Percentiles rank a stretch among this genome's conserved stretches.
Evolutionary conservation across 139 green algal species (phyloP).

Genomic region (Tetraselmis striata): DNA sequence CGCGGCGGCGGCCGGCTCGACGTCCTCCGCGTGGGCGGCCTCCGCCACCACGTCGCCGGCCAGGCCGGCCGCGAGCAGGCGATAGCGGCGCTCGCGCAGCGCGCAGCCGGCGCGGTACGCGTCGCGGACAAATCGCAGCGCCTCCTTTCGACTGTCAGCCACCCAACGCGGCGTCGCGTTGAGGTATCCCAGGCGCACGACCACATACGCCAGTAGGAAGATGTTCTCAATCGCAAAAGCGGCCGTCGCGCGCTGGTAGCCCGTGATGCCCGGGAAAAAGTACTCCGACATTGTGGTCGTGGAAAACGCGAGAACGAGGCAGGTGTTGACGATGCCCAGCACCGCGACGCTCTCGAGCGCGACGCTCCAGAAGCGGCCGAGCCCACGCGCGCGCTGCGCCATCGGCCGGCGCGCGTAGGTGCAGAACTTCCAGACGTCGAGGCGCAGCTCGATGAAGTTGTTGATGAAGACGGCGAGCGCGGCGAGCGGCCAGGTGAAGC

Average conservation of each 20-base stretch:
- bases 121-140: conserved; percentile 21
- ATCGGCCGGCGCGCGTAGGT: conserved; percentile 9
- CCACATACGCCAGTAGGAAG: conserved; percentile 9
- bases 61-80: conserved; percentile 1
- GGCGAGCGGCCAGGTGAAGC: conserved; percentile 19
- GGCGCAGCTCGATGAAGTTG: conserved; percentile 14
- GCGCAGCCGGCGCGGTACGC: conserved; percentile 8
- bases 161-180: neutral
- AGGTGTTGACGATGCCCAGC: conserved; percentile 19
- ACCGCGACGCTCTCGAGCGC: conserved; percentile 14
- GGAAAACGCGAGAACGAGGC: conserved; percentile 3
- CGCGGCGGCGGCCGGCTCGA: conserved; percentile 12
- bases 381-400: neutral
- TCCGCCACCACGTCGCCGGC: neutral
- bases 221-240: conserved; percentile 18
- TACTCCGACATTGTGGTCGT: conserved; percentile 9
- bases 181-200: neutral
- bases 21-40: neutral
- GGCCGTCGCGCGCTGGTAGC: conserved; percentile 7
- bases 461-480: conserved; percentile 12
- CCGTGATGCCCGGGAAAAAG: conserved; percentile 21
- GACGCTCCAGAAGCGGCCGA: conserved; percentile 16
- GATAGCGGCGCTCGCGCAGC: conserved; percentile 14
- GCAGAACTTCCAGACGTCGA: conserved; percentile 29
- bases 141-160: conserved; percentile 9